phyloP scores from a whole-genome alignment of 2,329 filamentous ascomycete species.

The Fusarium keratoplasticum region DNA sequence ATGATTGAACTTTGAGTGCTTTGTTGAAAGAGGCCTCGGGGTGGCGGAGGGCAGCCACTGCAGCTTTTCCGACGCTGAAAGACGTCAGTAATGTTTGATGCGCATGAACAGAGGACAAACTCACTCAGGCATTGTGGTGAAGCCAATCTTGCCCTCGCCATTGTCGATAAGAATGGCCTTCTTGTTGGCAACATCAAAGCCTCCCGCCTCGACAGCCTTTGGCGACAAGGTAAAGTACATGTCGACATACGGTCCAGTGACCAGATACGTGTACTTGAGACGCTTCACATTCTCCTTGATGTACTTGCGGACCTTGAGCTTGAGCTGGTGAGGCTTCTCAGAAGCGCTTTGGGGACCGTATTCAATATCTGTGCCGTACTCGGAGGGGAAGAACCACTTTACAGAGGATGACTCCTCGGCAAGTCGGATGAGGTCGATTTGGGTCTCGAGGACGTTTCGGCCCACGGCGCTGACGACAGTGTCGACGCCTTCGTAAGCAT shows the following conservation, averaged over 20 bases:
- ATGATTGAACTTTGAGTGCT: slow-evolving; percentile 76
- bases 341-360: slow-evolving; percentile 66
- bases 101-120: slow-evolving; percentile 41
- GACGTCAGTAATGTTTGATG: not conserved
- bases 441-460: slow-evolving; percentile 68
- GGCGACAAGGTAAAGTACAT: slow-evolving; percentile 64
- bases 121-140: slow-evolving; percentile 79
- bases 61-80: slow-evolving; percentile 71
- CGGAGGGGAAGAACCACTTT: slow-evolving; percentile 74
- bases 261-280: slow-evolving; percentile 73
- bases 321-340: slow-evolving; percentile 77
- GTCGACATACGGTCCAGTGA: slow-evolving; percentile 77
- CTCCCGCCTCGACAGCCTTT: slow-evolving; percentile 54
- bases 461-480: slow-evolving; percentile 75
- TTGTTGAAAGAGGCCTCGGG: slow-evolving; percentile 65
- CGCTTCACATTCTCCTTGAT: slow-evolving; percentile 64
- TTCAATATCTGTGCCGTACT: slow-evolving; percentile 75
- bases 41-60: slow-evolving; percentile 71
- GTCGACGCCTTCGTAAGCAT: slow-evolving; percentile 71
- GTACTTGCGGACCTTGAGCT: slow-evolving; percentile 74
- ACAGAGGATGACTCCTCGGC: slow-evolving; percentile 66
- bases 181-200: slow-evolving; percentile 68
- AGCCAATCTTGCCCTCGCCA: slow-evolving; percentile 70
- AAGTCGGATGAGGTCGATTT: slow-evolving; percentile 70
- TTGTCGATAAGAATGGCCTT: slow-evolving; percentile 71